phyloP scores from a whole-genome alignment of 352 stramenopile genomes.

The Phytophthora palmivora region DNA sequence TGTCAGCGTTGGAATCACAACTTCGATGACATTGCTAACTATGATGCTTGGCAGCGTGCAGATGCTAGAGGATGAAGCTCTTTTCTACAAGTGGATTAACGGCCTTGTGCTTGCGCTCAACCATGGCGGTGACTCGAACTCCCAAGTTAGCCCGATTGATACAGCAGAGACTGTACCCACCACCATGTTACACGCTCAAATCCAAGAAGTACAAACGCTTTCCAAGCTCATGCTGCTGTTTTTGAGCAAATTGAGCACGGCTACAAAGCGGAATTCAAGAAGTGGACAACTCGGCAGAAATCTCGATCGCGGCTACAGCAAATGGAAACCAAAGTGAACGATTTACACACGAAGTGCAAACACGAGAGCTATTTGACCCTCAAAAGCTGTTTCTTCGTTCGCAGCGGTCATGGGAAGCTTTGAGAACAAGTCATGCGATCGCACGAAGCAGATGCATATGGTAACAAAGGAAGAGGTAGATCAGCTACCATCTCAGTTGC shows the following conservation, averaged over 20 bases:
- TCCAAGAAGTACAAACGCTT: conserved; percentile 37
- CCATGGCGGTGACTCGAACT: background rate
- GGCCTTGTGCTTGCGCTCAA: conserved; percentile 45
- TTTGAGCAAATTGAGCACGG: conserved; percentile 41
- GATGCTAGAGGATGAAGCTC: conserved; percentile 63
- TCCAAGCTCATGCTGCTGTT: conserved; percentile 31
- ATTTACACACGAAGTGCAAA: conserved; percentile 45
- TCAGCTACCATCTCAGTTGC: conserved; percentile 51
- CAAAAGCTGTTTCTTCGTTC: conserved; percentile 55
- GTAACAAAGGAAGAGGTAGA: conserved; percentile 43
- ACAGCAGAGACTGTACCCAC: background rate
- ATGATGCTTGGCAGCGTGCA: conserved; percentile 43
- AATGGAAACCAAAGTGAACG: conserved; percentile 58
- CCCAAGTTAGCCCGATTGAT: background rate
- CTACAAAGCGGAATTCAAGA: conserved; percentile 48
- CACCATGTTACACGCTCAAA: conserved; percentile 32
- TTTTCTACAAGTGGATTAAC: conserved; percentile 83
- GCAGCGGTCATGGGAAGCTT: conserved; percentile 27
- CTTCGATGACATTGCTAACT: background rate
- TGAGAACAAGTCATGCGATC: background rate
- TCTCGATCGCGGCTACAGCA: conserved; percentile 46
- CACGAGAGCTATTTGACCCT: conserved; percentile 52
- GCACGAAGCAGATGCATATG: conserved; percentile 9
- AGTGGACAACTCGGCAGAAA: conserved; percentile 51
- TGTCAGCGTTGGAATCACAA: background rate